These are phyloP conservation scores for Sphagnum magellanicum DNA, from an alignment of 228 moss, liverwort and hornwort genomes.

Conservation along the genomic window DNA sequence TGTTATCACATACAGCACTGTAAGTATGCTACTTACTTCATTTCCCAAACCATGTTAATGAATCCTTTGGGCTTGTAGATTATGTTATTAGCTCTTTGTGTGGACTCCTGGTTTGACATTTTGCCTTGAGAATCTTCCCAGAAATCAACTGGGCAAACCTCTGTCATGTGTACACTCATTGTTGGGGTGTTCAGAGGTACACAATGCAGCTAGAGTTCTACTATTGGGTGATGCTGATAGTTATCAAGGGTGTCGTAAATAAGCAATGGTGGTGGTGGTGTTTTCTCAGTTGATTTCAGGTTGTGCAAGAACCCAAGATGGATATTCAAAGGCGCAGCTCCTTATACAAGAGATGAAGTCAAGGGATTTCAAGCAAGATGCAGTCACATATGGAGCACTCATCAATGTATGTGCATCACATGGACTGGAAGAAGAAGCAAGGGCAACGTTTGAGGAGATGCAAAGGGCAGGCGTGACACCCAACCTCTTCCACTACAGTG, in stretches of 20 bases:
- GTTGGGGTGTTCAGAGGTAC: too few relatives aligned
- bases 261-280: too few relatives aligned
- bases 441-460: constrained; percentile 64
- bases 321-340: constrained; percentile 45
- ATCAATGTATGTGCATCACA: constrained; percentile 77
- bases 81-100: too few relatives aligned
- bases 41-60: too few relatives aligned
- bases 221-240: too few relatives aligned
- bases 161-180: too few relatives aligned
- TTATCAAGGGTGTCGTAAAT: too few relatives aligned
- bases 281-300: constrained; percentile 56
- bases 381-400: constrained; percentile 67
- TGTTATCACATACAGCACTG: constrained; percentile 69
- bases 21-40: constrained; percentile 6
- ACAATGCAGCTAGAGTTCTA: too few relatives aligned
- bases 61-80: too few relatives aligned
- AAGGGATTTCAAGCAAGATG: constrained; percentile 38
- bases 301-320: constrained; percentile 70
- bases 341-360: constrained; percentile 54
- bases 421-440: constrained; percentile 61
- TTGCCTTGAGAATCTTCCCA: too few relatives aligned
- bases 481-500: constrained; percentile 74
- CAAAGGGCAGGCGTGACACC: constrained; percentile 54
- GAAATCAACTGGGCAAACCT: too few relatives aligned
- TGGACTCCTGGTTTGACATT: too few relatives aligned